Conservation (phyloP, 306 rosid species). For the Malus fusca region DNA sequence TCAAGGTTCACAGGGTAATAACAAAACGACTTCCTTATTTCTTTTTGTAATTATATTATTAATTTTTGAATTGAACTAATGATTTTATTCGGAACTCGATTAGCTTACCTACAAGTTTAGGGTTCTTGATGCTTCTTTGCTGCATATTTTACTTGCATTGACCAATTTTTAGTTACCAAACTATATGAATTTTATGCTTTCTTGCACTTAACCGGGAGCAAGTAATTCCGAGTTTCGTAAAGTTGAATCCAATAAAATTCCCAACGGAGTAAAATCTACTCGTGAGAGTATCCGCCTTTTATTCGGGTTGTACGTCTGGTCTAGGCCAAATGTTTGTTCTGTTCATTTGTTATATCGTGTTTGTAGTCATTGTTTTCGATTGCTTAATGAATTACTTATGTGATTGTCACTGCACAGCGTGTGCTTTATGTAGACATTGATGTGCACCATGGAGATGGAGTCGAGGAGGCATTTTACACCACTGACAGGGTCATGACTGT, state of each 20-base stretch:
- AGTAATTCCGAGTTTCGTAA: not conserved
- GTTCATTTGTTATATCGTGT: not conserved
- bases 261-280: not conserved
- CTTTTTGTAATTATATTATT: not conserved
- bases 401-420: constrained; percentile 42
- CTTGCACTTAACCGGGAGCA: not conserved
- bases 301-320: not conserved
- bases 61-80: not conserved
- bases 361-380: not conserved
- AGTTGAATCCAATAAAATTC: not conserved
- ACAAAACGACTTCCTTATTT: not conserved
- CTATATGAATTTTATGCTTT: not conserved
- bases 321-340: not conserved
- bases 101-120: not conserved
- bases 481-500: constrained; percentile 94
- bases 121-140: not conserved
- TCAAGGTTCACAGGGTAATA: constrained; percentile 74
- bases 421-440: constrained; percentile 79
- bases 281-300: not conserved
- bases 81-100: not conserved
- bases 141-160: not conserved
- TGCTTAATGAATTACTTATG: not conserved
- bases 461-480: constrained; percentile 94
- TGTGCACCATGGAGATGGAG: constrained; percentile 97
- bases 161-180: not conserved